Evolutionary conservation across 1,284 basidiomycete species (phyloP), one percentile per base, ranked within the genome.

Genomic region (Sporisorium exsertum): DNA sequence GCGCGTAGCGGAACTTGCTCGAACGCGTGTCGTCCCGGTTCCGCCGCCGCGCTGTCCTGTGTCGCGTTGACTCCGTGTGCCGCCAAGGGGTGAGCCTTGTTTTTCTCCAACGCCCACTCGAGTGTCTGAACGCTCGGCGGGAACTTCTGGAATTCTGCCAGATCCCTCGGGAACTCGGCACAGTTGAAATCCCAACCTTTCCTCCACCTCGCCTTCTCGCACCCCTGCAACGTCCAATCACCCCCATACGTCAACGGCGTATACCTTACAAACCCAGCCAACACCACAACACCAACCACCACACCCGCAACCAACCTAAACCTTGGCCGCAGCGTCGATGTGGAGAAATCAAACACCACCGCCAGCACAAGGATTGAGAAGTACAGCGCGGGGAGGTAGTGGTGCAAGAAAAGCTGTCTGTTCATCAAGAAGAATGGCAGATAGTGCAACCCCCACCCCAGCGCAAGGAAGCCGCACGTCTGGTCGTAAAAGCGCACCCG

Each of bases 151-250:
- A 79, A 85, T 68, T 72, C 69, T 27, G 20, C n/a, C 10, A 71
- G 5, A 22, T 69, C 49, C 9, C 65, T 51, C 5, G 84, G 83
- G 64, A 78, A 84, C 24, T 82, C 79, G 46, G 82, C 92, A 91
- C 95, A 98, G 62, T 91, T 90, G 85, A 99, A 98, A 86, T 99
- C 97, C 96, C 97, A 99, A 2, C 91, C 92, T 87, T 91, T 93
- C 60, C 95, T 81, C 93, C 94, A 95, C 82, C 91, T 91, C 6
- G 94, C 91, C 50, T 88, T 89, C 67, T 90, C 87, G 83, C 96
- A 99, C 69, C 92, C 89, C 13, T 83, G 84, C 86, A 89, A 91
- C 32, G 95, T 99, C 97, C 97, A 99, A 0, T 90, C 88, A 20
- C 87, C 89, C 0, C 94, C 97, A 85, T 99, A 99, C 0, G 90